phyloP scores from a whole-genome alignment of 768 basidiomycete genomes.

The Butyriboletus loyo region DNA sequence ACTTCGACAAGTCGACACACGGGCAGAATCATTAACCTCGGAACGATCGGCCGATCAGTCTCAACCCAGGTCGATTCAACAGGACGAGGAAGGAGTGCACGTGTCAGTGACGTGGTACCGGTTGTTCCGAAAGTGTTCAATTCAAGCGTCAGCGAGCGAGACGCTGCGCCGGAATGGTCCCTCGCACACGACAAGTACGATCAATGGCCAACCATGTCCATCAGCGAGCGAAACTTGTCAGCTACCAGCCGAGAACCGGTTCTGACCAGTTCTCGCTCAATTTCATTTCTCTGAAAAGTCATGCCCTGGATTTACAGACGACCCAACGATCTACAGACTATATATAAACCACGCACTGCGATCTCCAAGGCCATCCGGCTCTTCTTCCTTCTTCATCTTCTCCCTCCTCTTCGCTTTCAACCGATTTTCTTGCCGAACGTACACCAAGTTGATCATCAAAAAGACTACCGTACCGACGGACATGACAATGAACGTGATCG shows the following conservation, averaged over 20 bases:
- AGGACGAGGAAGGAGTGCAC: too few relatives aligned
- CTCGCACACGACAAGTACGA: background rate
- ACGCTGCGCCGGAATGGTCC: background rate
- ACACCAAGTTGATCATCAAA: slow-evolving; percentile 37
- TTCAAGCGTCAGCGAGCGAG: background rate
- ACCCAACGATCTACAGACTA: slow-evolving; percentile 33
- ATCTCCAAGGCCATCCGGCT: slow-evolving; percentile 46
- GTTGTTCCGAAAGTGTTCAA: too few relatives aligned
- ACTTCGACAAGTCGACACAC: background rate
- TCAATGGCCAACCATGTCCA: too few relatives aligned
- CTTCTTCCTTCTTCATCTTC: slow-evolving; percentile 33
- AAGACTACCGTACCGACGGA: slow-evolving; percentile 40
- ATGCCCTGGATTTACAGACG: background rate
- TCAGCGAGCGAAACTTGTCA: too few relatives aligned
- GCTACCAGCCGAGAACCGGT: too few relatives aligned
- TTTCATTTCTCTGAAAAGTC: too few relatives aligned
- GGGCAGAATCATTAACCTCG: background rate
- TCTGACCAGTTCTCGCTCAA: too few relatives aligned
- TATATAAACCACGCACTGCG: slow-evolving; percentile 57
- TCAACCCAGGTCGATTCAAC: background rate
- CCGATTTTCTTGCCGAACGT: slow-evolving; percentile 43
- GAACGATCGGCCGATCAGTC: background rate
- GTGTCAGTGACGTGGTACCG: too few relatives aligned
- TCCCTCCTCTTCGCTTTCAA: slow-evolving; percentile 41
- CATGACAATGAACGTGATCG: slow-evolving; percentile 35